phyloP scores from a whole-genome alignment of 2,329 filamentous ascomycete species.

The Aspergillus aculeatinus region DNA sequence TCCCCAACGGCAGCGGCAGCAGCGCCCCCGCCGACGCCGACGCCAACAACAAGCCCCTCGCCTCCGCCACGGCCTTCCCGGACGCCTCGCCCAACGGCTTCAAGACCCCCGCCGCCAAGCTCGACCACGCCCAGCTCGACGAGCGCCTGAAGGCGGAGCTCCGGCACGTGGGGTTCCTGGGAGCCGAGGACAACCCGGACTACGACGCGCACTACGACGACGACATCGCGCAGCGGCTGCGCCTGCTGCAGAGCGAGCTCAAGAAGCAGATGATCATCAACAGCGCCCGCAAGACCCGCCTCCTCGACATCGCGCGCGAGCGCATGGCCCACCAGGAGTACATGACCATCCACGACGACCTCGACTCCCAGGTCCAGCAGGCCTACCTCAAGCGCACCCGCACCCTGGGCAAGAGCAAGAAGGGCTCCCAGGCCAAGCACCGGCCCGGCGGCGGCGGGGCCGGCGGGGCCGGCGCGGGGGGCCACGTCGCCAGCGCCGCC shows the following conservation, averaged over 20 bases:
- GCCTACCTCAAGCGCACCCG: constrained; percentile 95
- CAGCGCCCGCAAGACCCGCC: constrained; percentile 81
- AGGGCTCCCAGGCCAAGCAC: constrained; percentile 66
- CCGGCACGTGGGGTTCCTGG: constrained; percentile 83
- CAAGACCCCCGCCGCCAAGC: constrained; percentile 74
- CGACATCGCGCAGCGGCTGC: constrained; percentile 85
- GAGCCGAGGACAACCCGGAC: constrained; percentile 67
- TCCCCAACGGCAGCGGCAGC: neutral
- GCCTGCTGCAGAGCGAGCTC: constrained; percentile 77
- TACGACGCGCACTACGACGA: constrained; percentile 92
- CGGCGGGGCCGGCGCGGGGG: constrained; percentile 69
- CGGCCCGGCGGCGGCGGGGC: constrained; percentile 68
- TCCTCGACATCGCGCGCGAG: constrained; percentile 85
- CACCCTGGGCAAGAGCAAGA: constrained; percentile 91
- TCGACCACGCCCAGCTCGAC: constrained; percentile 84
- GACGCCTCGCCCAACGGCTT: constrained; percentile 74
- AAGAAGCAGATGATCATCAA: constrained; percentile 83
- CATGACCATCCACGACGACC: constrained; percentile 91
- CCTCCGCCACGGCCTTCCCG: constrained; percentile 75
- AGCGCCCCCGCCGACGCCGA: constrained; percentile 23
- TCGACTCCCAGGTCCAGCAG: constrained; percentile 90
- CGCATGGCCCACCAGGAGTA: constrained; percentile 97
- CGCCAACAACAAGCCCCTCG: constrained; percentile 44
- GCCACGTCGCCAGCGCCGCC: constrained; percentile 49
- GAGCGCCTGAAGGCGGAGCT: constrained; percentile 90